phyloP scores from a whole-genome alignment of 768 basidiomycete genomes.

The Holtermanniella nyarrowii region DNA sequence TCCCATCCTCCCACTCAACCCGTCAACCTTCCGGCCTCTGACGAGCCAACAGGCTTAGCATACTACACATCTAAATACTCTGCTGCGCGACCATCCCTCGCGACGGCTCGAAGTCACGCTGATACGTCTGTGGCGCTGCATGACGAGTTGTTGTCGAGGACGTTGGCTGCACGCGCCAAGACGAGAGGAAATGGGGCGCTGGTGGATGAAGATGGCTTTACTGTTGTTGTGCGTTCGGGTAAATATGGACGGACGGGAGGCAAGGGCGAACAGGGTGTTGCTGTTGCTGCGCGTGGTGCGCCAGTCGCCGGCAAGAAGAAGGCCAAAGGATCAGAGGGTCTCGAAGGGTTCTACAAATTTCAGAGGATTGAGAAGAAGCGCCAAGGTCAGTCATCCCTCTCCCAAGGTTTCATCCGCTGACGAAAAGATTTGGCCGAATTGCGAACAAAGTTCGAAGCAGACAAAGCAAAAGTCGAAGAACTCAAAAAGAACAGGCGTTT shows the following conservation, averaged over 20 bases:
- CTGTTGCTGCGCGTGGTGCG: conserved; percentile 44
- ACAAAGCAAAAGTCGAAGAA: conserved; percentile 73
- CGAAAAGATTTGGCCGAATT: conserved; percentile 50
- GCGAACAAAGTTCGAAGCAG: conserved; percentile 73
- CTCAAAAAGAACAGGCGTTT: conserved; percentile 69
- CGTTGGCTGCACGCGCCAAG: conserved; percentile 22
- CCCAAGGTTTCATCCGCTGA: not conserved
- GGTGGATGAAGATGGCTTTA: conserved; percentile 91
- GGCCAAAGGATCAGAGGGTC: conserved; percentile 47
- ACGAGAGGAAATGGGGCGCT: conserved; percentile 63
- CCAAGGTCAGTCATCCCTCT: conserved; percentile 49
- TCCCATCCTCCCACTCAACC: conserved; percentile 9
- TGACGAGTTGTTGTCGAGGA: conserved; percentile 55
- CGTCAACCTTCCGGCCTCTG: conserved; percentile 26
- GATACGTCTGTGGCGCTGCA: conserved; percentile 66
- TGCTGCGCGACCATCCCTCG: conserved; percentile 63
- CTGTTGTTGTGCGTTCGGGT: conserved; percentile 83
- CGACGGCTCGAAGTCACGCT: conserved; percentile 63
- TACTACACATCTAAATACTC: conserved; percentile 61
- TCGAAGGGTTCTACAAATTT: conserved; percentile 69
- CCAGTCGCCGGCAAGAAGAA: conserved; percentile 46
- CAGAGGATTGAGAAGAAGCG: conserved; percentile 83
- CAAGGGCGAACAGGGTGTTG: conserved; percentile 72
- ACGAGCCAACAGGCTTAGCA: conserved; percentile 57
- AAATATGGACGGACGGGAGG: conserved; percentile 80